Conservation (phyloP, 2,329 filamentous ascomycete genomes). For the Fusarium nurragi region DNA sequence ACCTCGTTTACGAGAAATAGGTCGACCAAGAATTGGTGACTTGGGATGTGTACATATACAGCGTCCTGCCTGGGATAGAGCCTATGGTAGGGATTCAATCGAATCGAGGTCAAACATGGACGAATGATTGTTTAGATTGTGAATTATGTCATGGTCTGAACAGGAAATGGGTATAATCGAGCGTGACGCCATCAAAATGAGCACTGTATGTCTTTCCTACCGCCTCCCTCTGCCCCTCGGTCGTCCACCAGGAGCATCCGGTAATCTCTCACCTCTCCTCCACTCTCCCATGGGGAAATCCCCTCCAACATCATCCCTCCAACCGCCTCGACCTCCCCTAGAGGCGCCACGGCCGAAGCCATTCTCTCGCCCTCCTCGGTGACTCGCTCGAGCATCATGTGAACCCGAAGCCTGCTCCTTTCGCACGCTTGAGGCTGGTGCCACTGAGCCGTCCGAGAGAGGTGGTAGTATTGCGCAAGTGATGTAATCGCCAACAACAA, state of each 20-base stretch:
- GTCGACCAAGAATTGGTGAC: slow-evolving; percentile 20
- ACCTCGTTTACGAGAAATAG: slow-evolving; percentile 83
- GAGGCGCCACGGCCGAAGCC: slow-evolving; percentile 48
- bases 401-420: slow-evolving; percentile 38
- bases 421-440: slow-evolving; percentile 61
- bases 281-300: slow-evolving; percentile 67
- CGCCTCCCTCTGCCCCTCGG: slow-evolving; percentile 46
- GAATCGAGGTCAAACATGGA: slow-evolving; percentile 26
- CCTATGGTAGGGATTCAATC: slow-evolving; percentile 34
- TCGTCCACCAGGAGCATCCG: slow-evolving; percentile 57
- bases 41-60: slow-evolving; percentile 56
- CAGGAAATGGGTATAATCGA: slow-evolving; percentile 45
- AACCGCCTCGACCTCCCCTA: slow-evolving; percentile 51
- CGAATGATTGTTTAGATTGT: slow-evolving; percentile 3
- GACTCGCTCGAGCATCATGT: slow-evolving; percentile 39
- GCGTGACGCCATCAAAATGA: slow-evolving; percentile 21
- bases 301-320: slow-evolving; percentile 52
- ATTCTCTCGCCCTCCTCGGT: slow-evolving; percentile 43
- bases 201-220: slow-evolving; percentile 27
- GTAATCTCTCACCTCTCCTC: slow-evolving; percentile 71
- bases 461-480: slow-evolving; percentile 84
- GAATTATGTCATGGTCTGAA: slow-evolving; percentile 11
- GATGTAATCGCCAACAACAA: slow-evolving; percentile 90
- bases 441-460: slow-evolving; percentile 76
- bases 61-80: slow-evolving; percentile 44